Conservation (phyloP, 495 filamentous ascomycete species). For the Podospora tetraspora region DNA sequence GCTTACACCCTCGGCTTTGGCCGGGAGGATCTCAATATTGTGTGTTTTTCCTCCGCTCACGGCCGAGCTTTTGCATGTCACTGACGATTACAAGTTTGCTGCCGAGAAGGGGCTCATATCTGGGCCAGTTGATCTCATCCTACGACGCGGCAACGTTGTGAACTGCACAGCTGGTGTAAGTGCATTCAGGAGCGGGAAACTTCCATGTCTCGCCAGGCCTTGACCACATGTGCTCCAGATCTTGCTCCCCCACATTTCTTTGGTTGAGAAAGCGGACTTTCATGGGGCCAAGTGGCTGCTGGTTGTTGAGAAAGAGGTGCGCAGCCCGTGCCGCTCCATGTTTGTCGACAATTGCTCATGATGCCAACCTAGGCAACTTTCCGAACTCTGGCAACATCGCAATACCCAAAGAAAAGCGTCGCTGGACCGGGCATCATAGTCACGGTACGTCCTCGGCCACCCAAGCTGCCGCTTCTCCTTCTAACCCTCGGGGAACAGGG, state of each 20-base stretch:
- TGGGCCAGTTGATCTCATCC: conserved; percentile 25
- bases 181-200: not conserved
- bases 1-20: conserved; percentile 68
- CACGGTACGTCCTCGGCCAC: conserved; percentile 20
- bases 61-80: not conserved
- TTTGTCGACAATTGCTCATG: not conserved
- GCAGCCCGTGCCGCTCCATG: not conserved
- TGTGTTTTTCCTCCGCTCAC: conserved; percentile 25
- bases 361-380: conserved; percentile 63
- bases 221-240: conserved; percentile 46
- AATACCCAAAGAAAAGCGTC: conserved; percentile 16
- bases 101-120: conserved; percentile 47
- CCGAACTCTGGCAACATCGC: conserved; percentile 39
- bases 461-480: not conserved
- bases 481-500: conserved; percentile 43
- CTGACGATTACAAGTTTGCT: conserved; percentile 44
- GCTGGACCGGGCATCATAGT: conserved; percentile 29
- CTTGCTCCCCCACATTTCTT: conserved; percentile 57
- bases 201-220: no score
- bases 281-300: conserved; percentile 62
- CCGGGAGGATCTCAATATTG: conserved; percentile 60
- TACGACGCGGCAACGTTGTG: conserved; percentile 23
- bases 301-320: conserved; percentile 88
- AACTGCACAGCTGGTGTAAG: conserved; percentile 31
- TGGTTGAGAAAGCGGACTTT: conserved; percentile 52